Evolutionary conservation across 495 filamentous ascomycete genomes (phyloP), one percentile per base, ranked within the genome.

Genomic region (Cryomyces minteri): DNA sequence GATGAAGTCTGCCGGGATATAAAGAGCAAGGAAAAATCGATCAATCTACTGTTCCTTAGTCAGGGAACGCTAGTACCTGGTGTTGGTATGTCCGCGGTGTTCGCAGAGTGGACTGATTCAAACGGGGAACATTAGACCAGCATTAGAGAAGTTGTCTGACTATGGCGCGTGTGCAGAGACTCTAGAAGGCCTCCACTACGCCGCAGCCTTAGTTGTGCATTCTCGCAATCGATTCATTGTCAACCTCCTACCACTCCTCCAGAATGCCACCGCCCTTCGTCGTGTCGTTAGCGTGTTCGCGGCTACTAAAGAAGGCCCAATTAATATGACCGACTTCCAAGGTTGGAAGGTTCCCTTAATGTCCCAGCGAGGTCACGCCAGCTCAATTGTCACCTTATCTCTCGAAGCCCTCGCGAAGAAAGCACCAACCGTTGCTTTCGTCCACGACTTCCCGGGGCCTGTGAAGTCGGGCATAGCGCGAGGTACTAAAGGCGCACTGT

Each of bases 41-140:
- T 84, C 49, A 79, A 84, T 49, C 49, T 84, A 0, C 63, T 84
- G 0, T 76, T 82, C 49, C 52, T 76, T 51, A 74, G 59, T 5
- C 31, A 40, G 11, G 51, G 47, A 7, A 45, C 45, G 2, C 36
- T 50, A n/a, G 10, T 40, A 31, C 12, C 14, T 28, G 34, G 39
- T 10, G 38, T 25, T 5, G 38, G 49, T 51, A 30, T 30, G 50
- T 52, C 11, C 30, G 34, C 28, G 7, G 4, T 31, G 5, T 39
- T n/a, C n/a, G 30, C 39, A 42, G 12, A 41, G 25, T 29, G 39
- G 7, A 8, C 25, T 29, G 6, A 10, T 6, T 11, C 39, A 8
- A 18, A 8, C 25, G 25, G 39, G n/a, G 7, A 7, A n/a, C n/a
- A 37, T n/a, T n/a, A 37, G 7, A n/a, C 6, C 33, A n/a, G n/a